Percentiles rank a stretch among this genome's conserved stretches.
Evolutionary conservation across 192 early-diverging fungal genomes (phyloP).

Genomic region (Coemansia nantahalensis): DNA sequence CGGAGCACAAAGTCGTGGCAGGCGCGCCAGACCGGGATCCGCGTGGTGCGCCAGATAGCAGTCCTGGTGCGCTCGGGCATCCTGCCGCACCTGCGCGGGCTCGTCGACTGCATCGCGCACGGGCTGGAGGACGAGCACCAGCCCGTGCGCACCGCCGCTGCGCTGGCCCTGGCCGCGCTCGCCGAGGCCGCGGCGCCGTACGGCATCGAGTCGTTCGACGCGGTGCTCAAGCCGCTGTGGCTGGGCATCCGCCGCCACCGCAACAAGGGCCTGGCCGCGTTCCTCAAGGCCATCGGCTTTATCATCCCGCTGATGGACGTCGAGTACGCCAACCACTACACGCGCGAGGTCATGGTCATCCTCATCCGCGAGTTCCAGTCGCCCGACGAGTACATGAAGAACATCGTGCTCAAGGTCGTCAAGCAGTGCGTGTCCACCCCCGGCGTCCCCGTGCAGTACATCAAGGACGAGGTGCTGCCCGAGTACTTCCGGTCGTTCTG

Average conservation of each 20-base stretch:
- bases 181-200: constrained; percentile 98
- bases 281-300: constrained; percentile 98
- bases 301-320: constrained; percentile 98
- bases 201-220: constrained; percentile 97
- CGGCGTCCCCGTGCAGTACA: constrained; percentile 81
- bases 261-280: constrained; percentile 93
- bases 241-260: constrained; percentile 92
- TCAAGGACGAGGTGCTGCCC: constrained; percentile 88
- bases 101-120: constrained; percentile 89
- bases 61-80: constrained; percentile 92
- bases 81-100: constrained; percentile 86
- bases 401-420: constrained; percentile 96
- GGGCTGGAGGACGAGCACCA: constrained; percentile 96
- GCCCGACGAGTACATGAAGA: constrained; percentile 98
- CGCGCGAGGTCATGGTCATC: constrained; percentile 89
- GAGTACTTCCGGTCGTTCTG: constrained; percentile 97
- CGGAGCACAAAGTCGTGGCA: constrained; percentile 96
- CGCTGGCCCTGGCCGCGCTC: constrained; percentile 89
- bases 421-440: constrained; percentile 95
- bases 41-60: constrained; percentile 97
- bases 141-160: constrained; percentile 93
- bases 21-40: constrained; percentile 96
- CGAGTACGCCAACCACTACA: constrained; percentile 92
- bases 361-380: constrained; percentile 96
- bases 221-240: constrained; percentile 87